Base-by-base conservation (phyloP, 78 protist species). In the Dictyostelium discoideum region DNA sequence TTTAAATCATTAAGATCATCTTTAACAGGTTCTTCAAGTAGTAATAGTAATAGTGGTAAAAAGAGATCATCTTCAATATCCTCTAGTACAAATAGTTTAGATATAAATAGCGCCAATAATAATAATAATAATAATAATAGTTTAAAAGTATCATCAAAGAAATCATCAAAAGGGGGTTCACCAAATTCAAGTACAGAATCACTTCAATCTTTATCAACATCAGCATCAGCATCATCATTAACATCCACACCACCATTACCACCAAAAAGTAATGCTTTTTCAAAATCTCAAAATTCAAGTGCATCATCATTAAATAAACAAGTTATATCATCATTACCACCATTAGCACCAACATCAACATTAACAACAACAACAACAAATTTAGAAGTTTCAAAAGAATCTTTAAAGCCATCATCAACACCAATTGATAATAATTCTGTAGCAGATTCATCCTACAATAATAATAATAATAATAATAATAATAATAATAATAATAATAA, bases 381-480 rank as follows among this genome's bases (percentile, higher is more conserved):
- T 26, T 26, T 69, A 74, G 81, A 74, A 74, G 81, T 74, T 4
- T 74, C 81, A 18, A 20, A 16, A 74, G 81, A 74, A 32, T 74
- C 81, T 16, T 74, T 44, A 74, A 74, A 74, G 37, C 46, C 46
- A 74, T 74, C 81, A 29, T 22, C 74, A 65, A 84, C 8, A 84
- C 76, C 87, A 63, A 84, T 84, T 40, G 73, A 82, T 82, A 82
- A 82, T 82, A 82, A 82, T 82, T 39, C 63, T 5, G 16, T 80
- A 32, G 26, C 44, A 20, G 83, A 76, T 10, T n/a, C 18, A 39
- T 32, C 46, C 3, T 26, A 74, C 37, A 74, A 4, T 18, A 42
- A 42, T 42, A 74, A 37, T 48, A 42, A 42, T 42, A 74, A 37
- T 48, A 29, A 81, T 39, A 81, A 24, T 81, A 29, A 81, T 39